phyloP scores from a whole-genome alignment of 2,329 filamentous ascomycete genomes.

The Phaeosphaeriaceae sp. region DNA sequence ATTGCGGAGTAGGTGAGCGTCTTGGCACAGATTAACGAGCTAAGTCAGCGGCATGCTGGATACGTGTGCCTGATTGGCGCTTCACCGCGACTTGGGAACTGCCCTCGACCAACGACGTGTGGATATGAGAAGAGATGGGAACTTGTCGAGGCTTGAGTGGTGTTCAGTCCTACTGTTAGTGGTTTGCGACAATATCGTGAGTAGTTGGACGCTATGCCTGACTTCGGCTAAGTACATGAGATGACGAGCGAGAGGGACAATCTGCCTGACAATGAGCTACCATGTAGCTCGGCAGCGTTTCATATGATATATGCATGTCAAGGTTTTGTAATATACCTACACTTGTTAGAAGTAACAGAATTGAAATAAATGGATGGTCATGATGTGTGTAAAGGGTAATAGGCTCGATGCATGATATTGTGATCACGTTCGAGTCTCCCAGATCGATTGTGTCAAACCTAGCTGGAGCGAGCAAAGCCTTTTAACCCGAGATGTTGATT shows the following conservation, averaged over 20 bases:
- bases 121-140: conserved; percentile 31
- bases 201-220: conserved; percentile 15
- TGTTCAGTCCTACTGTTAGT: conserved; percentile 27
- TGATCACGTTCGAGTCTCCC: conserved; percentile 47
- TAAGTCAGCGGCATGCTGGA: conserved; percentile 34
- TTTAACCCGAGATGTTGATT: conserved; percentile 30
- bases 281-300: conserved; percentile 27
- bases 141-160: conserved; percentile 32
- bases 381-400: conserved; percentile 33
- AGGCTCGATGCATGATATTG: conserved; percentile 49
- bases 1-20: conserved; percentile 32
- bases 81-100: conserved; percentile 10
- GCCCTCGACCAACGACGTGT: conserved; percentile 39
- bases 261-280: conserved; percentile 30
- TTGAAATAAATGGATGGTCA: conserved; percentile 13
- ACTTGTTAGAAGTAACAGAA: conserved; percentile 22
- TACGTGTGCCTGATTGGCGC: conserved; percentile 34
- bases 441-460: conserved; percentile 44
- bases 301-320: conserved; percentile 26
- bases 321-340: conserved; percentile 30
- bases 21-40: conserved; percentile 27
- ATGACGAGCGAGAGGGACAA: conserved; percentile 16
- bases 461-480: conserved; percentile 29
- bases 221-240: conserved; percentile 25
- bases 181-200: conserved; percentile 13